Percentiles rank a stretch among this genome's conserved stretches.
phyloP scores from a whole-genome alignment of 1,284 basidiomycete species.

The Melampsora larici-populina region DNA sequence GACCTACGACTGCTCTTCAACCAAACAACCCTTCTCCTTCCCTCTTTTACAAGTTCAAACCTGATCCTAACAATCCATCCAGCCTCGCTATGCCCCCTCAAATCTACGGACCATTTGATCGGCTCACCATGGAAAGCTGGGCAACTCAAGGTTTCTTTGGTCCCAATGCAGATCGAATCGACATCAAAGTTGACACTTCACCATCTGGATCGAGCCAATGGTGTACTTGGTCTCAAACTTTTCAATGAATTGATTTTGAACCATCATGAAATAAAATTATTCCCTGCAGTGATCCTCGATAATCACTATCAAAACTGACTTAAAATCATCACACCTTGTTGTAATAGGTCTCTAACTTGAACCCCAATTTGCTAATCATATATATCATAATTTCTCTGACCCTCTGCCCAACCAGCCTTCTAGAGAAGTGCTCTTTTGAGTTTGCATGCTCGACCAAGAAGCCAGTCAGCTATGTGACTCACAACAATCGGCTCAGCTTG shows the following conservation, averaged over 20 bases:
- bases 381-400: too few relatives aligned
- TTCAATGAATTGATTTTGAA: neutral
- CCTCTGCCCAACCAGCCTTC: too few relatives aligned
- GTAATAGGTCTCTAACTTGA: too few relatives aligned
- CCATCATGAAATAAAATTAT: too few relatives aligned
- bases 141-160: constrained; percentile 37
- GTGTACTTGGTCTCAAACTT: constrained; percentile 26
- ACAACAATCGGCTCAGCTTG: too few relatives aligned
- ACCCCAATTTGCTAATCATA: too few relatives aligned
- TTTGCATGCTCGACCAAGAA: too few relatives aligned
- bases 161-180: constrained; percentile 2
- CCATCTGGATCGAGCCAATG: neutral
- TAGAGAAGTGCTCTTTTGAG: too few relatives aligned
- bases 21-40: neutral
- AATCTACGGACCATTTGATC: constrained; percentile 34
- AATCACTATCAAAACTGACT: too few relatives aligned
- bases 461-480: too few relatives aligned
- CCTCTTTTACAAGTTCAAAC: constrained; percentile 29
- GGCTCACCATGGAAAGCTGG: constrained; percentile 14
- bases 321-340: too few relatives aligned
- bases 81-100: neutral
- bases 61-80: neutral
- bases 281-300: too few relatives aligned
- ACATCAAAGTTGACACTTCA: constrained; percentile 20
- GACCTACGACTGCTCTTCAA: constrained; percentile 1